Evolutionary conservation across 2,329 filamentous ascomycete genomes (phyloP), one percentile per base, ranked within the genome.

Genomic region (Phaeophleospora eucalypticola): DNA sequence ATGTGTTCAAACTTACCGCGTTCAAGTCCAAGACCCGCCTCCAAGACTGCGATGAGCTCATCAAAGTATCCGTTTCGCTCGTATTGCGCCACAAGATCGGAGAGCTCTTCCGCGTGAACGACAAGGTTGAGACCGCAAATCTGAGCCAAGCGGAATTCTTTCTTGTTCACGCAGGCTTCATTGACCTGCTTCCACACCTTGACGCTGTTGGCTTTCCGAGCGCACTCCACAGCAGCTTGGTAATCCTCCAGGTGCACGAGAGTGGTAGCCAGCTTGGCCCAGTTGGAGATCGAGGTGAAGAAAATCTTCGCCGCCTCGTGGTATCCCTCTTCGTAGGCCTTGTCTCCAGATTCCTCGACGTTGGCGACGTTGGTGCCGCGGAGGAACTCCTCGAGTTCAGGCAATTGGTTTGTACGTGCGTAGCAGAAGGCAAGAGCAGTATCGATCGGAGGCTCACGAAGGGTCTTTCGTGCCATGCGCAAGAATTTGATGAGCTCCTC

Each of bases 121-220:
- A 98, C 96, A 50, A 98, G 78, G 74, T 98, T 97, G 52, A 98
- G 83, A 78, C 94, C 94, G 65, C 93, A 98, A 61, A 98, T 98
- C 73, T 97, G 93, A 19, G 94, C 93, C 50, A 98, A 85, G 52
- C 91, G 87, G 82, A 98, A 98, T 68, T 98, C 93, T 76, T 95
- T 97, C 82, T 97, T 98, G 53, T 81, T 82, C 57, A 98, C 87
- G 65, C 93, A 98, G 17, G 91, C 93, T 65, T 89, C 86, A 72
- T 97, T 94, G 58, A 98, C 93, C 71, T 98, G 88, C 73, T 93
- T 95, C 93, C 93, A 98, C 43, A 98, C 93, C 76, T 95, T 96
- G 71, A 96, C 90, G 71, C 89, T 97, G 78, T 97, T 98, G 61
- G 93, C 93, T 75, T 98, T 97, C 68, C 93, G 87, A 19, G 94